phyloP scores from a whole-genome alignment of 768 basidiomycete genomes.

The Pholiota molesta region DNA sequence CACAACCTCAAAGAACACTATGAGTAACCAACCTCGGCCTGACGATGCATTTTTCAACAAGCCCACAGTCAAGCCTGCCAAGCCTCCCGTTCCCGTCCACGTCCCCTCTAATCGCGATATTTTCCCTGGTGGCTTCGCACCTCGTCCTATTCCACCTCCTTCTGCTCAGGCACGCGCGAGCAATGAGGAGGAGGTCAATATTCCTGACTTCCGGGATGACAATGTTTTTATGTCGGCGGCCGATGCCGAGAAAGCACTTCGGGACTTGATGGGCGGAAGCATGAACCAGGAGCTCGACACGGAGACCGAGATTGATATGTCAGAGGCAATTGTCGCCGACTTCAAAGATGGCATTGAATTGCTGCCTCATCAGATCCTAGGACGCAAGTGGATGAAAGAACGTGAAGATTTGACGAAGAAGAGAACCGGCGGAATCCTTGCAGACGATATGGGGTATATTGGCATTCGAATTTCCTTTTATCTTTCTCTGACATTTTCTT shows the following conservation, averaged over 20 bases:
- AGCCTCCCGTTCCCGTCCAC: slow-evolving; percentile 30
- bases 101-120: slow-evolving; percentile 38
- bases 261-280: slow-evolving; percentile 73
- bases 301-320: slow-evolving; percentile 59
- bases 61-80: slow-evolving; percentile 17
- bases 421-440: slow-evolving; percentile 84
- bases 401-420: slow-evolving; percentile 72
- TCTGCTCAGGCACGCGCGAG: slow-evolving; percentile 4
- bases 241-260: slow-evolving; percentile 79
- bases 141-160: slow-evolving; percentile 12
- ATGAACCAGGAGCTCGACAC: slow-evolving; percentile 56
- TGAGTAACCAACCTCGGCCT: slow-evolving; percentile 11
- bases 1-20: slow-evolving; percentile 8
- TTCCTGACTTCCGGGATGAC: slow-evolving; percentile 26
- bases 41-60: slow-evolving; percentile 16
- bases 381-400: slow-evolving; percentile 85
- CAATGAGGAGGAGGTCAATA: slow-evolving; percentile 32
- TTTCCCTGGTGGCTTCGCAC: slow-evolving; percentile 16
- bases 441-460: slow-evolving; percentile 86
- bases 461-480: background rate
- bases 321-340: slow-evolving; percentile 73
- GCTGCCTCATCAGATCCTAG: slow-evolving; percentile 87
- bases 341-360: slow-evolving; percentile 73
- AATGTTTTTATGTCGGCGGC: slow-evolving; percentile 38
- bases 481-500: slow-evolving; percentile 8